Evolutionary conservation across 1,139 yeast genomes (phyloP), one percentile per base, ranked within the genome.

Genomic region (Pichia kudriavzevii): DNA sequence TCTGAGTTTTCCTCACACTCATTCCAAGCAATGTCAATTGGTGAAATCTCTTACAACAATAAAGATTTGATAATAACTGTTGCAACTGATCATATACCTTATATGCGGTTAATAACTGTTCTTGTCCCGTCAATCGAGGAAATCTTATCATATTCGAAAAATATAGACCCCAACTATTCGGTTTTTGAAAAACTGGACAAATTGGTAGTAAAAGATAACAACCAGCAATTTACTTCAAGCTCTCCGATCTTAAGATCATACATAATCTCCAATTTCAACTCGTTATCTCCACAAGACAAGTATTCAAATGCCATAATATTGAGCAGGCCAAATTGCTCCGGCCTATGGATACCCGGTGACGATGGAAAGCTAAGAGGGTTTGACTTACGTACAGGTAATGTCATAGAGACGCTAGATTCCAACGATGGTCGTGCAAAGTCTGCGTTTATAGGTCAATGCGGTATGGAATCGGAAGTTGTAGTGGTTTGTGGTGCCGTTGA

Each of bases 1-100:
- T 82, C 93, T 1, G 81, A 80, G 47, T 82, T 80, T 48, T 68
- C 77, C n/a, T 69, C 78, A 24, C 70, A 75, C 39, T 69, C 77
- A 2, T 83, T 83, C 53, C 68, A 79, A 15, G 79, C 84, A 3
- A 63, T 76, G 57, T 59, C 62, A 27, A 58, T 78, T 28, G 48
- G 64, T 4, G 49, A 69, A 24, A 19, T 45, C 3, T 31, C 40
- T 2, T 17, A 28, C 4, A 4, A 13, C 7, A 16, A 27, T 7
- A 20, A 34, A 8, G 28, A 32, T 16, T 19, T 14, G 7, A 29
- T 47, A 8, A 34, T 51, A 11, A 43, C 58, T 2, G 43, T 51
- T 19, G 84, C 76, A 0, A 83, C 94, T 0, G 77, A 87, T 1
- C 91, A 82, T 47, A 70, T 72, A 20, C 94, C 94, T 3, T 79